Base-by-base conservation (phyloP, 495 filamentous ascomycete species). In the Xylaria curta region DNA sequence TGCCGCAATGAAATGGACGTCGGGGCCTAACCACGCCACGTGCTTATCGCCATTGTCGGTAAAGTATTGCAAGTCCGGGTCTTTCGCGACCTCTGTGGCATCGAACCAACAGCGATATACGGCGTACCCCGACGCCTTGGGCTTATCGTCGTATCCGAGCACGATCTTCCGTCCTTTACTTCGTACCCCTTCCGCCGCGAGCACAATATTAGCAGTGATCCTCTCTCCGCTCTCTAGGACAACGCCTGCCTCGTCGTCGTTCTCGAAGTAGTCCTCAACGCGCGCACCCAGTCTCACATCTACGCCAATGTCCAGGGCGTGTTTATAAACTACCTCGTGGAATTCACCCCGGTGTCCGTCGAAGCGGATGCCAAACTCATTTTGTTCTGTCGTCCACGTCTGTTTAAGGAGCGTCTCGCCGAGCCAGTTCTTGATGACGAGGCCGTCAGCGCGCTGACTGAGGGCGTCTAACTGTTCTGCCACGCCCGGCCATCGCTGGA, bases 321-420 rank as follows among this genome's bases (percentile, higher is more conserved):
- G 86, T 47, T 86, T 78, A 58, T 85, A 90, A 61, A 91, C 81
- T 62, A 91, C 85, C 77, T 83, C 81, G 77, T 91, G 88, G 72
- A 91, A 83, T 76, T 91, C 84, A 36, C 88, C 89, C 42, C 89
- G 82, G 77, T 91, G 89, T 26, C 89, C 89, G 75, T 91, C 90
- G 74, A 85, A 85, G 5, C 81, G 79, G 51, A 81, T 81, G 6
- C 84, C 84, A 73, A 81, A 86, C n/a, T 79, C 79, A 21, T 73
- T 66, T 26, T 77, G 64, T 53, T 87, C 84, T 28, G 77, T 80
- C 6, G 81, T 73, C 79, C 81, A 85, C 58, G 78, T 78, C 44
- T 84, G 79, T 51, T 74, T 78, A 31, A 76, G 78, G 56, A 81
- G 71, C 33, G 72, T 80, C 69, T 76, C 74, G 44, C 80, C 80